These are phyloP conservation scores for Corniculantispora saksenae DNA, from an alignment of 2,329 filamentous ascomycete genomes.

Conservation along the genomic window DNA sequence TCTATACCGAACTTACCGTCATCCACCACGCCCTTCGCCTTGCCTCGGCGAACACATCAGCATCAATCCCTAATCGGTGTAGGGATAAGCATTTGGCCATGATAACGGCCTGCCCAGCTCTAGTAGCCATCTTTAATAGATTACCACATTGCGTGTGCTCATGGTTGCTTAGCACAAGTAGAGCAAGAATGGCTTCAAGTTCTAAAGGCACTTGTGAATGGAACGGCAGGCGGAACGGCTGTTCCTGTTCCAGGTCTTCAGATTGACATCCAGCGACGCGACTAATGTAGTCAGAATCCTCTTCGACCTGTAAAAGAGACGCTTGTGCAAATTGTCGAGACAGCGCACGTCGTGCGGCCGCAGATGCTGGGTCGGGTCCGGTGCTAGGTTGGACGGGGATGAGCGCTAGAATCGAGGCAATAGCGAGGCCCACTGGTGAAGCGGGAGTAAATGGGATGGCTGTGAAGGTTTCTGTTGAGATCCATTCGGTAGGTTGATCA, in stretches of 20 bases:
- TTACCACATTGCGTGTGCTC: slow-evolving; percentile 16
- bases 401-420: background rate
- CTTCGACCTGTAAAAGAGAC: background rate
- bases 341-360: slow-evolving; percentile 5
- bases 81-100: slow-evolving; percentile 11
- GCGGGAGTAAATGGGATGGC: background rate
- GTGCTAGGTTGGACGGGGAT: background rate
- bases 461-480: background rate
- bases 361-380: background rate
- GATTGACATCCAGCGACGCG: background rate
- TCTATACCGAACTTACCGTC: background rate
- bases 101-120: slow-evolving; percentile 6
- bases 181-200: slow-evolving; percentile 3
- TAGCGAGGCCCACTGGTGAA: background rate
- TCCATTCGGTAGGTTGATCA: background rate
- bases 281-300: background rate
- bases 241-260: background rate
- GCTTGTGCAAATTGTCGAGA: slow-evolving; percentile 1
- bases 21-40: slow-evolving; percentile 16
- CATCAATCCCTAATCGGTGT: background rate
- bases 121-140: slow-evolving; percentile 11
- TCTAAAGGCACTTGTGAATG: background rate
- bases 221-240: background rate
- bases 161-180: slow-evolving; percentile 9
- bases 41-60: slow-evolving; percentile 6